Conservation (phyloP, 305 asterid genomes). For the Rubia tinctorum region DNA sequence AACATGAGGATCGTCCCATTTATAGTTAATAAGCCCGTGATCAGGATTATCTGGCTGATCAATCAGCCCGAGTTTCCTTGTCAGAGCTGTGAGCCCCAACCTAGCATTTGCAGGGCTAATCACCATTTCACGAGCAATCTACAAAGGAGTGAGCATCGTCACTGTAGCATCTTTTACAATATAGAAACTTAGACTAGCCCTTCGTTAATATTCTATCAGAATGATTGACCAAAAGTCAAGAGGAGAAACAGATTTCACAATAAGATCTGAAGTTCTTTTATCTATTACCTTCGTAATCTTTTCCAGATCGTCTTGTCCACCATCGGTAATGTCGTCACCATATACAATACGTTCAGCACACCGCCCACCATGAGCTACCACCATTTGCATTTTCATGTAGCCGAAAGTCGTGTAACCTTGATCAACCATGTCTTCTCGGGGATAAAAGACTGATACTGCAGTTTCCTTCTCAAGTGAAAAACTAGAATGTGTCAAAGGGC, state of each 20-base stretch:
- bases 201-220: background rate
- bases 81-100: slow-evolving; percentile 90
- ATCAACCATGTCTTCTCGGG: slow-evolving; percentile 92
- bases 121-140: slow-evolving; percentile 99
- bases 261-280: slow-evolving; percentile 12
- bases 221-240: background rate
- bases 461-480: slow-evolving; percentile 76
- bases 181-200: background rate
- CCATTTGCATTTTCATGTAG: slow-evolving; percentile 99
- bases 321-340: slow-evolving; percentile 96
- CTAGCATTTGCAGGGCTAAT: slow-evolving; percentile 89
- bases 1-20: slow-evolving; percentile 97
- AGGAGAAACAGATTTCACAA: background rate
- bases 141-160: slow-evolving; percentile 16
- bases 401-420: slow-evolving; percentile 93
- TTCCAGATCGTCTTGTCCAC: slow-evolving; percentile 88
- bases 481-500: slow-evolving; percentile 14
- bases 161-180: background rate
- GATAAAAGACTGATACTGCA: slow-evolving; percentile 94
- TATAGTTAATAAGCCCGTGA: slow-evolving; percentile 76
- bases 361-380: slow-evolving; percentile 99
- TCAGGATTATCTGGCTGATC: slow-evolving; percentile 86
- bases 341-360: slow-evolving; percentile 95
- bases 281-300: slow-evolving; percentile 82
- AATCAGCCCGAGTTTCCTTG: slow-evolving; percentile 66